Base-by-base conservation (phyloP, 2,329 filamentous ascomycete genomes). In the Colletotrichum trifolii region DNA sequence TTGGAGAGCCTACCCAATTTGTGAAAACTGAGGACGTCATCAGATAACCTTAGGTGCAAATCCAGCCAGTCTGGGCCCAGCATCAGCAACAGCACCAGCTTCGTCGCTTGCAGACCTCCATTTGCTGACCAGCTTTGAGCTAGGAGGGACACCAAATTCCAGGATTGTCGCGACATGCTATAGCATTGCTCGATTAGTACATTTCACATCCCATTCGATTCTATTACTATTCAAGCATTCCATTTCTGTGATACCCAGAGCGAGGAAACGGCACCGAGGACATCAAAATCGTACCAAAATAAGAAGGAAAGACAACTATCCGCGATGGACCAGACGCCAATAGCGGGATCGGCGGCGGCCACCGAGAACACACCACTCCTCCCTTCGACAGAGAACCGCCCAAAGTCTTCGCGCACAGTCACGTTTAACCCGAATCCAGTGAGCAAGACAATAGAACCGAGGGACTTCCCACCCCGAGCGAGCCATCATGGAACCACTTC, bases 361-460 rank as follows among this genome's bases (percentile, higher is more conserved):
- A 69, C 64, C 70, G 78, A 80, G 70, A 73, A 72, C 56, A 76
- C 77, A 50, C 78, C 78, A 56, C 70, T 80, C 8, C 72, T 80
- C 7, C 69, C 70, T 36, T 72, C 72, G n/a, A 63, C 73, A 46
- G 73, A 76, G 42, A 57, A 67, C 45, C 81, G 81, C 15, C 76
- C 80, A 10, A 83, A 80, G 66, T 80, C 83, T 13, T 72, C 81
- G 54, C 87, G 91, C 69, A 91, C 83, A 71, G 92, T 95, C 72
- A 94, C 91, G 12, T 94, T 95, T 82, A 92, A 92, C 73, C 85
- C 90, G 5, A 89, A 90, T 68, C 87, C 88, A 42, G 84, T 89
- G 49, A 83, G 85, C n/a, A 83, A 84, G 67, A 88, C 87, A 15
- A 85, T 89, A 71, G 85, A 87, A 69, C 82, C 84, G 17, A 81